phyloP scores from a whole-genome alignment of 768 basidiomycete genomes.

The Boletus rubroflammeus region DNA sequence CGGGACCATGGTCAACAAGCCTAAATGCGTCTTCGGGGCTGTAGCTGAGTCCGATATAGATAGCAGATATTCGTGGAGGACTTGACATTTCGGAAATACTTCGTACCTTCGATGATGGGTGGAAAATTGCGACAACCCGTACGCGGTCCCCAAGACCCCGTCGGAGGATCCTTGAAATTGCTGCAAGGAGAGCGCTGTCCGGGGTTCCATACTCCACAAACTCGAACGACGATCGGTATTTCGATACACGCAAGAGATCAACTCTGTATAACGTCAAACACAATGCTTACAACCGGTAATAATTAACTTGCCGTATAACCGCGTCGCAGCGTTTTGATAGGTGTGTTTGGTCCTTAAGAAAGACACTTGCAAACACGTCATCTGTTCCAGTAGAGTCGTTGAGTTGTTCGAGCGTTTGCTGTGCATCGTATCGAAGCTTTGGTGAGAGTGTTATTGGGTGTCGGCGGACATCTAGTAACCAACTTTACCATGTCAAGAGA shows the following conservation, averaged over 20 bases:
- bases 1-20: constrained; percentile 89
- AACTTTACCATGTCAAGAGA: constrained; percentile 71
- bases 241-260: constrained; percentile 37
- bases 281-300: neutral
- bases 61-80: constrained; percentile 41
- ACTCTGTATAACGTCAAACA: constrained; percentile 40
- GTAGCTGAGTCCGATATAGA: constrained; percentile 76
- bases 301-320: constrained; percentile 50
- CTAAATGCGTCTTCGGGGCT: constrained; percentile 71
- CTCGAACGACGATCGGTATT: constrained; percentile 41
- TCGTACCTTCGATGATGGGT: constrained; percentile 43
- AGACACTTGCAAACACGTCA: constrained; percentile 68
- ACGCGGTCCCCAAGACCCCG: constrained; percentile 73
- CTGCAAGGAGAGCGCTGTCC: constrained; percentile 51
- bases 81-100: constrained; percentile 54
- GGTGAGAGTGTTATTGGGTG: constrained; percentile 2
- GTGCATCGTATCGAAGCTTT: constrained; percentile 75
- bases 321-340: constrained; percentile 69
- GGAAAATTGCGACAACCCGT: constrained; percentile 60
- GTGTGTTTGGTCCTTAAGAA: constrained; percentile 68
- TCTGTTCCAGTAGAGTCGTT: constrained; percentile 43
- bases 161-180: constrained; percentile 48
- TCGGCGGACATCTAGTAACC: neutral
- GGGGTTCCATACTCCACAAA: constrained; percentile 55
- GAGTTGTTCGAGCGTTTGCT: constrained; percentile 63